Evolutionary conservation across 805 yeast genomes (phyloP), one percentile per base, ranked within the genome.

Genomic region (Candida quercuum): DNA sequence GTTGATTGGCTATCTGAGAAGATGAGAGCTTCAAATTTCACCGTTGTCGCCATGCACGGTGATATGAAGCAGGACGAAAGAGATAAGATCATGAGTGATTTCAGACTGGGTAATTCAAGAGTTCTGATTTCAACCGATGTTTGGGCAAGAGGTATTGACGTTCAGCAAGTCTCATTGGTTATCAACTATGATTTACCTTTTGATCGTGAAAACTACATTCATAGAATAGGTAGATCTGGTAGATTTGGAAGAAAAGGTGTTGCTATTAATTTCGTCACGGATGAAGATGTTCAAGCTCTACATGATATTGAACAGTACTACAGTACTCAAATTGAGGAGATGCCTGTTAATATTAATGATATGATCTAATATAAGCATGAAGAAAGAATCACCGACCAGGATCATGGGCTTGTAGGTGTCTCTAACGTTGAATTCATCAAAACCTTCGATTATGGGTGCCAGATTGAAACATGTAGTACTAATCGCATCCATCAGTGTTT

Each of bases 221-320:
- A 91, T 72, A 78, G 99, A 67, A 91, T 91, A 51, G 99, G 99
- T 64, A 82, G 99, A 66, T 88, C 95, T 51, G 99, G 98, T 48
- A 81, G 99, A 62, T 91, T 91, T 71, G 99, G 99, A 53, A 81
- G 99, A 67, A 91, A 89, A 72, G 99, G 96, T 72, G 95, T 85
- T 56, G 97, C 99, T 41, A 86, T 91, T 64, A 93, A 89, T 73
- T 84, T 93, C 54, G 81, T 88, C 56, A 87, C 97, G 40, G 72
- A 70, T 49, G 81, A 81, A 36, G 98, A 93, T 63, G 73, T 72
- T 47, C 74, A 71, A 37, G 76, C 74, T 59, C 72, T 91, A 71
- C 75, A 79, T 60, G 95, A 81, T 49, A 67, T 84, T 48, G 88
- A 83, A 59, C 69, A 68, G 60, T 77, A 76, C 71, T 85, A 85